Evolutionary conservation across 208 protist genomes (phyloP).

Genomic region (Trypanosoma avium): DNA sequence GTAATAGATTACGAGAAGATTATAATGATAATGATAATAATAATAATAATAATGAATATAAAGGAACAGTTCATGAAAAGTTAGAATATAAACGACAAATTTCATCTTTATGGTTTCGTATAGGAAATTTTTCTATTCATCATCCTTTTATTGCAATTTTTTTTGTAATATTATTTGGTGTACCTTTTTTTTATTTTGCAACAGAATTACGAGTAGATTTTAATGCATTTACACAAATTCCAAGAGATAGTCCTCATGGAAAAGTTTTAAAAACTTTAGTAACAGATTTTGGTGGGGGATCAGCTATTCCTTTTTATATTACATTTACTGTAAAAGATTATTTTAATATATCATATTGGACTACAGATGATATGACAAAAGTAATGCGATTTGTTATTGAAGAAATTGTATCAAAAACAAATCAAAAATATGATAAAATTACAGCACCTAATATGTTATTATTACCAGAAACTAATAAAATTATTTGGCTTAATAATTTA

Average conservation of each 20-base stretch:
- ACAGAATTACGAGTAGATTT: slow-evolving; percentile 21
- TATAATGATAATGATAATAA: neutral
- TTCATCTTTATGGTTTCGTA: slow-evolving; percentile 22
- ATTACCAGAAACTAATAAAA: neutral
- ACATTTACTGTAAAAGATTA: slow-evolving; percentile 11
- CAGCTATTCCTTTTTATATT: slow-evolving; percentile 24
- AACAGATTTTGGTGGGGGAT: slow-evolving; percentile 15
- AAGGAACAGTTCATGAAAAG: neutral
- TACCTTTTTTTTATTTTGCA: slow-evolving; percentile 25
- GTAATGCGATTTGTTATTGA: slow-evolving; percentile 22
- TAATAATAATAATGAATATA: too few species aligned
- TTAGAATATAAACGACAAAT: slow-evolving; percentile 1
- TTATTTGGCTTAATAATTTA: slow-evolving; percentile 1
- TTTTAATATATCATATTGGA: slow-evolving; percentile 20
- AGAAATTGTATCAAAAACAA: slow-evolving; percentile 4
- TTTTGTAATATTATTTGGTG: slow-evolving; percentile 10
- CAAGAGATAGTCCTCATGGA: slow-evolving; percentile 17
- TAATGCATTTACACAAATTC: slow-evolving; percentile 22
- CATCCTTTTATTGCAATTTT: slow-evolving; percentile 23
- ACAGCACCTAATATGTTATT: slow-evolving; percentile 17
- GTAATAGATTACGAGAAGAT: neutral
- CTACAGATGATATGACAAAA: slow-evolving; percentile 18
- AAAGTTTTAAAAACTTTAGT: slow-evolving; percentile 7
- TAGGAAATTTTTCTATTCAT: slow-evolving; percentile 17
- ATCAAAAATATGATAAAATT: slow-evolving; percentile 5